These are phyloP conservation scores for Takakia lepidozioides DNA, from an alignment of 225 moss, liverwort and hornwort genomes.

Conservation along the genomic window DNA sequence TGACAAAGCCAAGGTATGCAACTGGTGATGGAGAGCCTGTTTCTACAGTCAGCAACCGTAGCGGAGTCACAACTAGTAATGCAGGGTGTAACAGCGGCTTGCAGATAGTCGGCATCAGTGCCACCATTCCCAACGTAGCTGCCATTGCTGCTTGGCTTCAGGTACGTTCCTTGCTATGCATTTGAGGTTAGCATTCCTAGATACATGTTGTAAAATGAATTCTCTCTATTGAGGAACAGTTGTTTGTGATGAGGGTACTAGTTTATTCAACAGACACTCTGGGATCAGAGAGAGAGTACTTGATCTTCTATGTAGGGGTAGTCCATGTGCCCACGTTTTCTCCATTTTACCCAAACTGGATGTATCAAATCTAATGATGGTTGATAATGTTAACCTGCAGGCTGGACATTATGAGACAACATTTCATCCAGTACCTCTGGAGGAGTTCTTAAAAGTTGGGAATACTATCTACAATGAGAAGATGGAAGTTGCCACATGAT, in stretches of 20 bases:
- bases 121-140: constrained; percentile 82
- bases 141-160: constrained; percentile 88
- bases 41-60: constrained; percentile 18
- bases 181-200: background rate
- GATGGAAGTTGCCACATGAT: constrained; percentile 68
- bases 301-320: too few species aligned
- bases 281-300: too few species aligned
- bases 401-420: constrained; percentile 77
- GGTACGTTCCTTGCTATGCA: constrained; percentile 27
- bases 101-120: constrained; percentile 97
- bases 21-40: constrained; percentile 74
- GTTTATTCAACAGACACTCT: too few species aligned
- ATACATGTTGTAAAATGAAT: background rate
- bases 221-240: too few species aligned
- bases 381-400: too few species aligned
- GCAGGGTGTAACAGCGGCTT: constrained; percentile 48
- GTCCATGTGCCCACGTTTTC: too few species aligned
- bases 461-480: constrained; percentile 60
- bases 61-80: constrained; percentile 31
- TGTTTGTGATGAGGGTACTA: background rate
- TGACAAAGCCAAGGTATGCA: constrained; percentile 90
- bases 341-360: too few species aligned
- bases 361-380: too few species aligned
- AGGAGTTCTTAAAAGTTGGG: constrained; percentile 86
- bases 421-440: constrained; percentile 89